Evolutionary conservation across 148 eudicot species (phyloP).

Genomic region (Talinum fruticosum): DNA sequence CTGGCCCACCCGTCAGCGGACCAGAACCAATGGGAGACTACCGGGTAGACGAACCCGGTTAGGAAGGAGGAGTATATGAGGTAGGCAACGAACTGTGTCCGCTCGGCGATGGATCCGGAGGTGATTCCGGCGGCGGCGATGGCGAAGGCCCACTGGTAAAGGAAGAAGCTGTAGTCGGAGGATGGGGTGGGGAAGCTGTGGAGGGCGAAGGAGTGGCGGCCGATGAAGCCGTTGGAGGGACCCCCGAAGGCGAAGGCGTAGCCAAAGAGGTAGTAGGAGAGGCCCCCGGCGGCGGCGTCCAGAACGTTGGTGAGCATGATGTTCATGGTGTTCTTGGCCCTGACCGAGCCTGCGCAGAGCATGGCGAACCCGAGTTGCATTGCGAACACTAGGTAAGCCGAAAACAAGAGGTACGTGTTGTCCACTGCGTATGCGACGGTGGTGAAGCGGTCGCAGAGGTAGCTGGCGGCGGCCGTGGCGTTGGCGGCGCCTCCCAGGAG

Average conservation of each 20-base stretch:
- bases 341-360: conserved; percentile 60
- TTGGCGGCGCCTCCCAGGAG: conserved; percentile 27
- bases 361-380: conserved; percentile 63
- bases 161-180: conserved; percentile 36
- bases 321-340: conserved; percentile 59
- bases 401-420: conserved; percentile 49
- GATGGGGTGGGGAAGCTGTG: conserved; percentile 16
- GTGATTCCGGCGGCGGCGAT: conserved; percentile 52
- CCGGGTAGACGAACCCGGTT: conserved; percentile 46
- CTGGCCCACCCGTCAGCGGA: conserved; percentile 42
- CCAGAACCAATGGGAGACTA: conserved; percentile 50
- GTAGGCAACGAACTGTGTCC: conserved; percentile 47
- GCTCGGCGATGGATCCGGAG: conserved; percentile 45
- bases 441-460: conserved; percentile 36
- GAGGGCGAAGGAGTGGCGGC: conserved; percentile 41
- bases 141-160: conserved; percentile 48
- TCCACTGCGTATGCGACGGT: conserved; percentile 45
- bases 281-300: conserved; percentile 52
- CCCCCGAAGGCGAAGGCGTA: conserved; percentile 47
- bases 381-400: conserved; percentile 50
- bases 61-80: conserved; percentile 42
- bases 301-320: conserved; percentile 60
- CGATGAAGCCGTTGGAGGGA: conserved; percentile 43
- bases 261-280: conserved; percentile 53
- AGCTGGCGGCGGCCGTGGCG: conserved; percentile 38